Conservation (phyloP, 106 monocot species). For the Hemerocallis citrina region DNA sequence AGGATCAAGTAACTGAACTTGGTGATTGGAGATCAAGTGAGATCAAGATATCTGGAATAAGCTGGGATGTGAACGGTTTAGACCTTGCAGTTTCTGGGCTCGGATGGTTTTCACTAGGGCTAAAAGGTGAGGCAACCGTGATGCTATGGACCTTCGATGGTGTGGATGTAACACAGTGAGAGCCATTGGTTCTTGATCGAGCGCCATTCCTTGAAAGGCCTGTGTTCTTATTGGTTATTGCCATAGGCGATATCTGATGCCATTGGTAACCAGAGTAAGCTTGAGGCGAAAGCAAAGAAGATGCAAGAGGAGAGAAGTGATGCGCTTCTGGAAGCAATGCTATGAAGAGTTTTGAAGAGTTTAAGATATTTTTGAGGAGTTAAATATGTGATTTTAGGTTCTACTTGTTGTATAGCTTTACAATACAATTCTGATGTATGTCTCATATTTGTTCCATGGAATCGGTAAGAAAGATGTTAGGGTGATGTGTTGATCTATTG, state of each 20-base stretch:
- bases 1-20: slow-evolving; percentile 53
- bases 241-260: slow-evolving; percentile 47
- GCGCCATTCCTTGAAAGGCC: slow-evolving; percentile 70
- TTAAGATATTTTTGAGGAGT: no score
- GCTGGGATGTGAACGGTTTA: slow-evolving; percentile 78
- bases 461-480: no score
- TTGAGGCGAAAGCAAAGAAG: slow-evolving; percentile 37
- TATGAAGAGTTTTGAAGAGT: no score
- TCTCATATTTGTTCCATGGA: no score
- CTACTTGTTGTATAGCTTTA: no score
- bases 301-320: slow-evolving; percentile 30
- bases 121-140: slow-evolving; percentile 86
- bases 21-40: slow-evolving; percentile 61
- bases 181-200: slow-evolving; percentile 78
- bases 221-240: slow-evolving; percentile 76
- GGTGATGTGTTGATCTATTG: no score
- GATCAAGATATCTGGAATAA: slow-evolving; percentile 64
- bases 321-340: no score
- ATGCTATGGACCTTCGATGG: slow-evolving; percentile 81
- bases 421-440: no score
- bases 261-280: slow-evolving; percentile 47
- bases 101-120: slow-evolving; percentile 86
- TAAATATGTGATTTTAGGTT: no score
- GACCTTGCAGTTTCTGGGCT: slow-evolving; percentile 77
- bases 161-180: slow-evolving; percentile 55